These are phyloP conservation scores for Astrocystis sublimbata DNA, from an alignment of 495 filamentous ascomycete genomes.

Conservation along the genomic window DNA sequence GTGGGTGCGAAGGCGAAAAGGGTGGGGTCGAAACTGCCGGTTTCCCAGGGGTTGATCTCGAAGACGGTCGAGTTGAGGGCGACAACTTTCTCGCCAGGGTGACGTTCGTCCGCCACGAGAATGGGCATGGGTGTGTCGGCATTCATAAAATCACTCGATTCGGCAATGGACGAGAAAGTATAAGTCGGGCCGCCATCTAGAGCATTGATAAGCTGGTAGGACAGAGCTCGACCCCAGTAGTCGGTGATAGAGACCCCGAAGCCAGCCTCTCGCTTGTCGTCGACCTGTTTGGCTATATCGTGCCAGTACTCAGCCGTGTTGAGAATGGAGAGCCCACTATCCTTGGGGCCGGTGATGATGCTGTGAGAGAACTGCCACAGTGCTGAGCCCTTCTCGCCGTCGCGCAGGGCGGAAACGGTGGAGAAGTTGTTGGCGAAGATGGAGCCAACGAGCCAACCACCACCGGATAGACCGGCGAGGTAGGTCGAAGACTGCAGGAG, in stretches of 20 bases:
- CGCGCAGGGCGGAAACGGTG: constrained; percentile 62
- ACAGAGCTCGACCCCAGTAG: constrained; percentile 80
- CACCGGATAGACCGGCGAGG: constrained; percentile 80
- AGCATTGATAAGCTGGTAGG: constrained; percentile 81
- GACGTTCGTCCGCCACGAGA: constrained; percentile 72
- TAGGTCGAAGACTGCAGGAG: constrained; percentile 85
- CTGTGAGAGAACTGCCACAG: constrained; percentile 78
- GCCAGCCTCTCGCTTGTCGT: constrained; percentile 66
- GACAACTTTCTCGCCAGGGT: constrained; percentile 63
- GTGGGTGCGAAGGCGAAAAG: constrained; percentile 76
- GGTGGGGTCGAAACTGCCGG: constrained; percentile 82
- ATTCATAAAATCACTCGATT: constrained; percentile 63
- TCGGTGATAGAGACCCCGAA: constrained; percentile 82
- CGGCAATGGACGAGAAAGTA: constrained; percentile 86
- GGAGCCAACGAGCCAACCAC: constrained; percentile 84
- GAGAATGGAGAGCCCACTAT: constrained; percentile 36
- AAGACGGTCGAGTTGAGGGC: constrained; percentile 77
- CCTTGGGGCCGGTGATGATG: constrained; percentile 60
- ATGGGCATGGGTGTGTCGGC: constrained; percentile 82
- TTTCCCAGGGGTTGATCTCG: constrained; percentile 87
- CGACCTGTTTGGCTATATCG: constrained; percentile 62
- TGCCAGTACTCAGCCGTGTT: constrained; percentile 65
- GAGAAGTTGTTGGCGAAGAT: constrained; percentile 91
- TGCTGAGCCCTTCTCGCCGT: constrained; percentile 53
- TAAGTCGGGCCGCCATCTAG: constrained; percentile 73